These are phyloP conservation scores for Botrytis cinerea DNA, from an alignment of 2,329 filamentous ascomycete species.

Conservation along the genomic window DNA sequence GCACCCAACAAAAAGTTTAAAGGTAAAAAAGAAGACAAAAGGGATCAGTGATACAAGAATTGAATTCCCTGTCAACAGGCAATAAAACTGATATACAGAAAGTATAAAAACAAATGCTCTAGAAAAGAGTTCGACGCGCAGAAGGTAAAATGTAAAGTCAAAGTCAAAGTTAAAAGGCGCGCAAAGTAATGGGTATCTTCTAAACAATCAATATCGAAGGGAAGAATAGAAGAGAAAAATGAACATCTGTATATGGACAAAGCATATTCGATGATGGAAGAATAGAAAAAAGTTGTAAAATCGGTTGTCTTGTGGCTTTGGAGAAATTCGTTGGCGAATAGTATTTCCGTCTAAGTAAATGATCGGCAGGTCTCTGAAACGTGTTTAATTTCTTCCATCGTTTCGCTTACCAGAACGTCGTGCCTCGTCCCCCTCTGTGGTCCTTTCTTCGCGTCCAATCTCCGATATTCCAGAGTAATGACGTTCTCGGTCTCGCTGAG, in stretches of 20 bases:
- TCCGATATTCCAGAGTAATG: slow-evolving; percentile 16
- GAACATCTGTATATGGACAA: slow-evolving; percentile 9
- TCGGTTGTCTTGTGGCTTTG: background rate
- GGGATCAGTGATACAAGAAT: slow-evolving; percentile 22
- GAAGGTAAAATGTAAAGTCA: slow-evolving; percentile 4
- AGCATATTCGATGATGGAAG: slow-evolving; percentile 12
- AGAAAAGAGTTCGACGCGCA: slow-evolving; percentile 8
- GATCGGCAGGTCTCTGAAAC: slow-evolving; percentile 36
- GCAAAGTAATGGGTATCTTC: slow-evolving; percentile 25
- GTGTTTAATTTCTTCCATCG: slow-evolving; percentile 40
- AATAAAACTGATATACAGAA: slow-evolving; percentile 22
- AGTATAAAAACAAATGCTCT: background rate
- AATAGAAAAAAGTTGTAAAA: slow-evolving; percentile 17
- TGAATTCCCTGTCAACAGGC: slow-evolving; percentile 12
- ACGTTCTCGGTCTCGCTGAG: slow-evolving; percentile 29
- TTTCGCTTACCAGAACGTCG: slow-evolving; percentile 38
- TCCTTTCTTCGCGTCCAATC: slow-evolving; percentile 28
- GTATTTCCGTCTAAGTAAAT: slow-evolving; percentile 1
- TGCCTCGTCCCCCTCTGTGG: slow-evolving; percentile 39
- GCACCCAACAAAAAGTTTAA: background rate
- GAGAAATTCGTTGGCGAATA: background rate
- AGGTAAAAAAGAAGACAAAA: background rate
- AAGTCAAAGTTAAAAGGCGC: slow-evolving; percentile 6
- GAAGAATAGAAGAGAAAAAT: slow-evolving; percentile 19
- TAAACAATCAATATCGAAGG: slow-evolving; percentile 22